Evolutionary conservation across 2,329 filamentous ascomycete species (phyloP).

Genomic region (Calonectria leucothoes): DNA sequence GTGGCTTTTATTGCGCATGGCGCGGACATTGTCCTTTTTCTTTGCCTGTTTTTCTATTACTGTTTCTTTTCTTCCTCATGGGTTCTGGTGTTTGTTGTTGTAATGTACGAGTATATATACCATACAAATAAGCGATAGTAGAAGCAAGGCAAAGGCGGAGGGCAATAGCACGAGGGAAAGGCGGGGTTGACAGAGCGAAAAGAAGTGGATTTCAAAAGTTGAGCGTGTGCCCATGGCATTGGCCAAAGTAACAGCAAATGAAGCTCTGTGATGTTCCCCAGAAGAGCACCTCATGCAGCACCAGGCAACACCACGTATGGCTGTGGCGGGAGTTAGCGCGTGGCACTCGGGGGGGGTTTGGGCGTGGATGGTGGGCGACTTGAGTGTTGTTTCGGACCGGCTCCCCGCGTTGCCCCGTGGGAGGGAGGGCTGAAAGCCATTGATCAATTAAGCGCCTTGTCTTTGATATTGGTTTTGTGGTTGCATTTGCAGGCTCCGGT

Average conservation of each 20-base stretch:
- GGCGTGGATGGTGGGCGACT: background rate
- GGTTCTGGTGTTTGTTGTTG: conserved; percentile 12
- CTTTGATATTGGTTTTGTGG: background rate
- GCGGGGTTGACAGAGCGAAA: conserved; percentile 2
- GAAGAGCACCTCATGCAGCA: conserved; percentile 6
- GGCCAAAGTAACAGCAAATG: background rate
- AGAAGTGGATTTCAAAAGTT: background rate
- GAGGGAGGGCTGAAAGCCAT: background rate
- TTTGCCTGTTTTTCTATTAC: background rate
- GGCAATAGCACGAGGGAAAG: background rate
- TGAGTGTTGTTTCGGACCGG: background rate
- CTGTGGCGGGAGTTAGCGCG: background rate
- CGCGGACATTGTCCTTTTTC: background rate
- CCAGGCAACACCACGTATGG: background rate
- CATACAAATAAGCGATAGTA: conserved; percentile 18
- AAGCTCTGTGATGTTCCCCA: background rate
- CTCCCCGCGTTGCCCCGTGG: background rate
- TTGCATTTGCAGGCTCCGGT: background rate
- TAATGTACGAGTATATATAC: conserved; percentile 32
- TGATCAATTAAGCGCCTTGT: background rate
- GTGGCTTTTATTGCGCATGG: conserved; percentile 5
- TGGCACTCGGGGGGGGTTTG: no score
- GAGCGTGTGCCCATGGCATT: background rate
- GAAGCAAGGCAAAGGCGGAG: background rate
- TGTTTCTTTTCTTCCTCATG: background rate